These are phyloP conservation scores for Polygonum aviculare DNA, from an alignment of 148 eudicot species.

Conservation along the genomic window DNA sequence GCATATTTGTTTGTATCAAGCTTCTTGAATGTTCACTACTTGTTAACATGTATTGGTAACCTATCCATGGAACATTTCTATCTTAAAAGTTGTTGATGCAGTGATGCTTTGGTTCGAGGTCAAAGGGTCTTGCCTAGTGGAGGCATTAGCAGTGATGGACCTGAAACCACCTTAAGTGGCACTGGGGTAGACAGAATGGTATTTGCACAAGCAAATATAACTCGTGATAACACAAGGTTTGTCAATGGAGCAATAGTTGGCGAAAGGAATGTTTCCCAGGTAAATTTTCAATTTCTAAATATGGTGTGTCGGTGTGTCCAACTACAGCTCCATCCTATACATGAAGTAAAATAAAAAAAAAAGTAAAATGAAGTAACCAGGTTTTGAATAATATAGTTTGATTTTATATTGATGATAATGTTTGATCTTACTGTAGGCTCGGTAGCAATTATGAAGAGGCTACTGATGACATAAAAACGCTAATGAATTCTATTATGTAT, in stretches of 20 bases:
- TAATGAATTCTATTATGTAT: not conserved
- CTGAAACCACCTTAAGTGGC: slow-evolving; percentile 95
- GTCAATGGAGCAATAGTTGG: slow-evolving; percentile 95
- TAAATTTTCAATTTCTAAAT: slow-evolving; percentile 18
- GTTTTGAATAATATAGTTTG: too few species aligned
- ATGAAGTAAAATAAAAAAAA: too few species aligned
- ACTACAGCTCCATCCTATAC: too few species aligned
- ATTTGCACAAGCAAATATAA: slow-evolving; percentile 86
- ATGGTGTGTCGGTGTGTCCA: too few species aligned
- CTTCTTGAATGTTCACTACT: not conserved
- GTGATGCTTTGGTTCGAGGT: slow-evolving; percentile 20
- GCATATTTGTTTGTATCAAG: not conserved
- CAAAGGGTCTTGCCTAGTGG: slow-evolving; percentile 92
- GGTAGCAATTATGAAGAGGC: slow-evolving; percentile 17
- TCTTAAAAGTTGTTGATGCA: not conserved
- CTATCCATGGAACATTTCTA: not conserved
- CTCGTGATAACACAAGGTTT: slow-evolving; percentile 89
- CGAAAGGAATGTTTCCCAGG: slow-evolving; percentile 95
- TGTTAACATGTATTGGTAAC: not conserved
- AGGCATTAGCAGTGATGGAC: slow-evolving; percentile 93
- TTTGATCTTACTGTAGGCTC: too few species aligned
- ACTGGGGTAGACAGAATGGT: slow-evolving; percentile 90
- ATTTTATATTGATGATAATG: not conserved
- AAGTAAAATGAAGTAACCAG: too few species aligned
- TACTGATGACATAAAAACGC: not conserved